phyloP scores from a whole-genome alignment of 192 early-diverging fungal genomes.

The Coemansia sp. region DNA sequence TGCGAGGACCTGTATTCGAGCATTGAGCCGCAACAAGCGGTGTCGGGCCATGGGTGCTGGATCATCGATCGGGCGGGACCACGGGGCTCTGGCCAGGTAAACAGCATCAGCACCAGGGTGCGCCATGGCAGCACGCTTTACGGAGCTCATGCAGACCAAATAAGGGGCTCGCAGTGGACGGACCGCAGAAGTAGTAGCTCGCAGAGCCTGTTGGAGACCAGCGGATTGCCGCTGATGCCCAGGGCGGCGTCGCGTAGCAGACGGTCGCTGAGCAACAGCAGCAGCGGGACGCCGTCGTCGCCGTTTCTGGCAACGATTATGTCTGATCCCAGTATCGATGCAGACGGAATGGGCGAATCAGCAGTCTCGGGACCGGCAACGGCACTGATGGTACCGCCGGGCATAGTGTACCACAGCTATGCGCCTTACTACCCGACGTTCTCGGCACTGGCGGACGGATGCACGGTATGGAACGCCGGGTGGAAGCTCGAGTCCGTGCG shows the following conservation, averaged over 20 bases:
- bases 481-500: constrained; percentile 49
- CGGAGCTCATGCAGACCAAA: background rate
- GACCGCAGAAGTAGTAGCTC: background rate
- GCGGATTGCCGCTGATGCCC: constrained; percentile 5
- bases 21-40: constrained; percentile 14
- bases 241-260: constrained; percentile 5
- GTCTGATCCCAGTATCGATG: constrained; percentile 11
- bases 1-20: constrained; percentile 28
- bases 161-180: background rate
- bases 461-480: constrained; percentile 43
- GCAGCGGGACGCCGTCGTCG: constrained; percentile 6
- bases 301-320: constrained; percentile 28
- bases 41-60: constrained; percentile 14
- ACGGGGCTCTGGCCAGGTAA: constrained; percentile 13
- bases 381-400: background rate
- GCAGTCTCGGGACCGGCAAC: constrained; percentile 10
- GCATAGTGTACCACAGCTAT: constrained; percentile 19
- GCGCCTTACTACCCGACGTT: constrained; percentile 37
- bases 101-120: background rate
- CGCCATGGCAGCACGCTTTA: background rate
- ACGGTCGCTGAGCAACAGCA: constrained; percentile 7
- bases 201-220: background rate
- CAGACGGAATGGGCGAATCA: constrained; percentile 3
- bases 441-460: constrained; percentile 29
- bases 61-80: constrained; percentile 40